A percentile compares a stretch with the other conserved stretches of the same genome.
These are phyloP conservation scores for Pichia terricola DNA, from an alignment of 1,139 yeast species.

Conservation along the genomic window DNA sequence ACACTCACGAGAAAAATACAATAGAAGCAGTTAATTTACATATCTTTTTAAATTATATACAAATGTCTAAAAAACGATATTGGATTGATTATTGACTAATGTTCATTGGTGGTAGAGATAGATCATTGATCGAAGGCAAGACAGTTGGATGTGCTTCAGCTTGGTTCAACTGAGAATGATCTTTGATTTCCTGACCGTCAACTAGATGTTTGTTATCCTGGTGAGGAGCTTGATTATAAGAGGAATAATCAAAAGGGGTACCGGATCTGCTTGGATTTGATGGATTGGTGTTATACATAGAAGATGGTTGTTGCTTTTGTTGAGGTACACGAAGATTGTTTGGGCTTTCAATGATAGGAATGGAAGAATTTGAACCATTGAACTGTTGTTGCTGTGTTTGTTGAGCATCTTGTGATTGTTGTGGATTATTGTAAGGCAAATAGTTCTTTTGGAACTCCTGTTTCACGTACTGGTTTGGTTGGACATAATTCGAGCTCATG, in stretches of 20 bases:
- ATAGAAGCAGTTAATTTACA: too few relatives aligned
- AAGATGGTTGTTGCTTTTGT: background rate
- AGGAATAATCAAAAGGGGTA: constrained; percentile 6
- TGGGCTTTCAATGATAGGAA: background rate
- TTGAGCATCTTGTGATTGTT: constrained; percentile 1
- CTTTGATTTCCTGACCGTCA: background rate
- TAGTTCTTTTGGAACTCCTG: too few relatives aligned
- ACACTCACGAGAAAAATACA: too few relatives aligned
- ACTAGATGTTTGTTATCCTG: background rate
- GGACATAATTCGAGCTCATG: too few relatives aligned
- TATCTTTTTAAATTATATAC: too few relatives aligned
- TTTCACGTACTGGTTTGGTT: too few relatives aligned
- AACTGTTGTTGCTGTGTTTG: background rate
- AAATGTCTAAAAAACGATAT: too few relatives aligned
- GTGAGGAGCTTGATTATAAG: background rate
- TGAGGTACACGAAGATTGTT: background rate
- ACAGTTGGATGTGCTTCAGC: constrained; percentile 4
- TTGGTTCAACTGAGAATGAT: background rate
- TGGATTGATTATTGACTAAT: constrained; percentile 13
- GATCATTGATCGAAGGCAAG: constrained; percentile 22
- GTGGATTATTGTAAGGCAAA: too few relatives aligned
- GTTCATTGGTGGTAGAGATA: constrained; percentile 24
- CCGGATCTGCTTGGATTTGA: constrained; percentile 5
- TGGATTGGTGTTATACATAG: constrained; percentile 1
- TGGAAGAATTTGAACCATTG: background rate